Evolutionary conservation across 345 rosid species (phyloP), one percentile per base, ranked within the genome.

Genomic region (Eucalyptus brandiana): DNA sequence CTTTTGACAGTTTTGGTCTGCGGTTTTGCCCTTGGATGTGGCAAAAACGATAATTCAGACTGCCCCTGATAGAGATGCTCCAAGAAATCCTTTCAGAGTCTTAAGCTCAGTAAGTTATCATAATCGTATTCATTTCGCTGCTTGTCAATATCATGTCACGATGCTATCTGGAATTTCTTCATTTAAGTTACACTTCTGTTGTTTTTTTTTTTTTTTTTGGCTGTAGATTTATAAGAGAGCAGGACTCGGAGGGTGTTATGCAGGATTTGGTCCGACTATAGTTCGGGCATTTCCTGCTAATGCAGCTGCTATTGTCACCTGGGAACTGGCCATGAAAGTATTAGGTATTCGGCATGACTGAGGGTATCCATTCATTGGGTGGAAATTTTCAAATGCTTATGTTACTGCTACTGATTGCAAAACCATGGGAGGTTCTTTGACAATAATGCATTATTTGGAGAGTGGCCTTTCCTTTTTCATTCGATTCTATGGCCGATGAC

Each of bases 1-100:
- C 54, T 60, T 88, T 89, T 37, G 65, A 42, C 87, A 98, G 98
- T 98, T 94, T 90, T 98, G 99, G 99, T 94, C 95, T 45, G 94
- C 95, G 86, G 93, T 97, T 91, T 88, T 97, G 90, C 99, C 99
- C 21, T 90, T 97, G 89, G 99, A 96, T 88, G 98, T 97, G 86
- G 99, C 98, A 8, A 98, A 98, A 93, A 98, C 99, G 53, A 94
- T 98, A 58, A 98, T 96, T 89, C 99, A 98, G 93, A 98, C 98
- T 65, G 88, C 95, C 88, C 92, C 95, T 80, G 96, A 95, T 88
- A 94, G 91, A 91, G 90, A 89, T 90, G 90, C 92, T 49, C 90
- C 96, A 40, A 93, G 94, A 89, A 97, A 96, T 90, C 99, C 99
- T 65, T 94, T 97, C 62, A 90, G 51, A 90, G 95, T 98, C 87